Evolutionary conservation across 2,329 filamentous ascomycete species (phyloP).

Genomic region (Colletotrichum incanum): DNA sequence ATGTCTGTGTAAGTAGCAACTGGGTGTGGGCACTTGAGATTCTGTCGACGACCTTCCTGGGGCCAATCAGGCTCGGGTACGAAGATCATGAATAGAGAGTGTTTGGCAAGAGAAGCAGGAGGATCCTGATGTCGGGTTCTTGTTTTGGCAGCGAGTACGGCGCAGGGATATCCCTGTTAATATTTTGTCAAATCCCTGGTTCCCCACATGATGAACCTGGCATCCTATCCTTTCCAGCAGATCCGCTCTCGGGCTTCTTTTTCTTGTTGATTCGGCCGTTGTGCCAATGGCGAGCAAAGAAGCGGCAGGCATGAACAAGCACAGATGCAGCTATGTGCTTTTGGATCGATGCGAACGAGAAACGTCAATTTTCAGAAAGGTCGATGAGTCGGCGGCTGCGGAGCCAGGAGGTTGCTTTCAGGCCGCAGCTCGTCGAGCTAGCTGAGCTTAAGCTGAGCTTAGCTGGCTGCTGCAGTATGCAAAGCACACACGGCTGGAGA

Average conservation of each 20-base stretch:
- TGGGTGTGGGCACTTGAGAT: slow-evolving; percentile 42
- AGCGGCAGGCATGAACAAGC: slow-evolving; percentile 38
- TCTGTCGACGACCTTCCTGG: slow-evolving; percentile 43
- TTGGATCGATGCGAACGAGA: slow-evolving; percentile 13
- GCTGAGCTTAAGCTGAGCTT: slow-evolving; percentile 26
- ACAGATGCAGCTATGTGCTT: slow-evolving; percentile 30
- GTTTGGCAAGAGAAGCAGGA: slow-evolving; percentile 51
- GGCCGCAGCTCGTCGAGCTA: slow-evolving; percentile 19
- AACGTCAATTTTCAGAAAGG: slow-evolving; percentile 33
- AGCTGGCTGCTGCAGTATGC: slow-evolving; percentile 17
- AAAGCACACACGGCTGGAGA: slow-evolving; percentile 25
- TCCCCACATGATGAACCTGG: slow-evolving; percentile 47
- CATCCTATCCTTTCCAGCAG: slow-evolving; percentile 43
- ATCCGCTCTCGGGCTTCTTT: slow-evolving; percentile 45
- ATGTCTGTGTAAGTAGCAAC: slow-evolving; percentile 38
- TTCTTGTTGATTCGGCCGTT: slow-evolving; percentile 21
- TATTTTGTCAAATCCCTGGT: slow-evolving; percentile 47
- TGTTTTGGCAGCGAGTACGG: slow-evolving; percentile 46
- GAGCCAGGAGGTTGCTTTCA: slow-evolving; percentile 21
- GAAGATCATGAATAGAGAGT: slow-evolving; percentile 52
- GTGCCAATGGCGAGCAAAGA: slow-evolving; percentile 33
- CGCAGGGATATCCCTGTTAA: slow-evolving; percentile 45
- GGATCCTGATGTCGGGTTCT: slow-evolving; percentile 48
- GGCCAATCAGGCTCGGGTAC: slow-evolving; percentile 47
- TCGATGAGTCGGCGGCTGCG: slow-evolving; percentile 21